Conservation (phyloP, 306 rosid genomes). For the Prunus mume region DNA sequence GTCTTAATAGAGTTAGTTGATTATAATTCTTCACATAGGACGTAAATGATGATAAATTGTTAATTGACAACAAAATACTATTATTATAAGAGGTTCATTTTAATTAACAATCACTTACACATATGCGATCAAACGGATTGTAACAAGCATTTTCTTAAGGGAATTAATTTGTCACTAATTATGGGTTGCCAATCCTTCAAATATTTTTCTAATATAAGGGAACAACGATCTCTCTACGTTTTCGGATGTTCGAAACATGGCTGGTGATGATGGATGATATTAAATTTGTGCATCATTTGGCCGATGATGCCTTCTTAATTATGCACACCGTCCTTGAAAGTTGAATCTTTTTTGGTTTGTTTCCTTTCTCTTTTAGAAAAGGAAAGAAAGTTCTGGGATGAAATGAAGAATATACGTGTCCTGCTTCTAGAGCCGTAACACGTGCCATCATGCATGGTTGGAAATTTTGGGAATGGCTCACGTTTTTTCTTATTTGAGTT, state of each 20-base stretch:
- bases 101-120: too few species aligned
- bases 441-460: constrained; percentile 7
- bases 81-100: not conserved
- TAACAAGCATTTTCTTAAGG: not conserved
- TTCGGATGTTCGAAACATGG: not conserved
- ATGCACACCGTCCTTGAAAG: too few species aligned
- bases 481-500: not conserved
- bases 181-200: not conserved
- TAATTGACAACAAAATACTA: not conserved
- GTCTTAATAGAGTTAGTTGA: not conserved
- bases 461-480: not conserved
- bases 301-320: too few species aligned
- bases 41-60: not conserved
- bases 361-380: not conserved
- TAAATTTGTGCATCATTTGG: not conserved
- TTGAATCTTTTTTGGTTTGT: too few species aligned
- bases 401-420: not conserved
- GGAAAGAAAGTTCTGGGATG: not conserved
- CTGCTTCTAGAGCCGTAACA: not conserved
- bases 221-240: not conserved
- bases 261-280: not conserved
- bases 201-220: not conserved
- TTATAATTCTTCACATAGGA: not conserved
- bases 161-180: not conserved
- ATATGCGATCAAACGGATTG: not conserved